phyloP scores from a whole-genome alignment of 306 rosid genomes.

The Quillaja saponaria region DNA sequence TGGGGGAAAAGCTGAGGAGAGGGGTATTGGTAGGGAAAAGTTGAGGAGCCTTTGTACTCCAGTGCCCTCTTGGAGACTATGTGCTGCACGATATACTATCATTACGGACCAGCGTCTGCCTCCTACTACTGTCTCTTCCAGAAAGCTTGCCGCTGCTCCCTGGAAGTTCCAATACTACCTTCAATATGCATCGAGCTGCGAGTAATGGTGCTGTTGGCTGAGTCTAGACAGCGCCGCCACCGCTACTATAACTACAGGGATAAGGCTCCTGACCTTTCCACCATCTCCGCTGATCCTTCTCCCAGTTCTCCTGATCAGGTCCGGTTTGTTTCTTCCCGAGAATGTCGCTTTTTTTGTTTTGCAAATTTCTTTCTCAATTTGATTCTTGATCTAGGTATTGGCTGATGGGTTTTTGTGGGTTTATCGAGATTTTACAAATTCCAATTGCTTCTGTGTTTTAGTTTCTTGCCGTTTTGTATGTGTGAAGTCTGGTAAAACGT shows the following conservation, averaged over 20 bases:
- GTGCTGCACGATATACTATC: conserved; percentile 32
- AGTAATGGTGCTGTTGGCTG: conserved; percentile 39
- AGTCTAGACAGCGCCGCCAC: conserved; percentile 64
- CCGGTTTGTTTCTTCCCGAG: neutral
- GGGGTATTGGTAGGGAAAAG: conserved; percentile 60
- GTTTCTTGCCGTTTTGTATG: neutral
- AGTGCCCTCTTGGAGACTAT: conserved; percentile 56
- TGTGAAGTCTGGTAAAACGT: neutral
- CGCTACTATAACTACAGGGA: conserved; percentile 57
- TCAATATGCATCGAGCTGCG: conserved; percentile 63
- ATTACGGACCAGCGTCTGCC: conserved; percentile 23
- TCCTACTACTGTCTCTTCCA: conserved; percentile 41
- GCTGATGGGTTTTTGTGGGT: conserved; percentile 4
- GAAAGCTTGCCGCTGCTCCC: conserved; percentile 82
- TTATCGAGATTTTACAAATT: conserved; percentile 22
- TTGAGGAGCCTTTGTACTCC: conserved; percentile 70
- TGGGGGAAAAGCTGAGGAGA: conserved; percentile 71
- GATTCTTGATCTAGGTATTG: conserved; percentile 5
- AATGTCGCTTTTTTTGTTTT: neutral
- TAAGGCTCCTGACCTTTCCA: conserved; percentile 55
- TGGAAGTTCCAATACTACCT: conserved; percentile 68
- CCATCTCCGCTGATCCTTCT: conserved; percentile 64
- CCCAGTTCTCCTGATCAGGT: conserved; percentile 86
- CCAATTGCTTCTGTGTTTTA: conserved; percentile 15
- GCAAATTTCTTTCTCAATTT: neutral